Conservation (phyloP, 352 stramenopile genomes). For the Phytophthora podocarpi region DNA sequence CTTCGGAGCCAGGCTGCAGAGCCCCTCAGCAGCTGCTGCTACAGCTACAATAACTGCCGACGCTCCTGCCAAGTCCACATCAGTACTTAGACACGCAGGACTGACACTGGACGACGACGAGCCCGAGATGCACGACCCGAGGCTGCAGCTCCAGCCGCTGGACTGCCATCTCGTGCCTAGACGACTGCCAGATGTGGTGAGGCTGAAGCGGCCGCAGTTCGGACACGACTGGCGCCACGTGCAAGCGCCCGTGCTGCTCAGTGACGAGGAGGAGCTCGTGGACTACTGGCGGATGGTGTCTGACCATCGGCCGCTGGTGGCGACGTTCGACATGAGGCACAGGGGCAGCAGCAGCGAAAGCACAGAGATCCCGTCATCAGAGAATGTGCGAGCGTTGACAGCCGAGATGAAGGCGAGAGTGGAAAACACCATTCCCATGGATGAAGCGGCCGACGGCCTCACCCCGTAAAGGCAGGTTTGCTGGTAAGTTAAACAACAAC, state of each 20-base stretch:
- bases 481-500: slow-evolving; percentile 37
- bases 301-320: slow-evolving; percentile 72
- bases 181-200: slow-evolving; percentile 60
- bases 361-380: slow-evolving; percentile 14
- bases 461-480: slow-evolving; percentile 28
- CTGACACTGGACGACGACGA: slow-evolving; percentile 5
- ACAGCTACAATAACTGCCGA: too few species aligned
- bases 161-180: slow-evolving; percentile 69
- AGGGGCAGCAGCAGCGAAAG: slow-evolving; percentile 1
- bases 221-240: slow-evolving; percentile 70
- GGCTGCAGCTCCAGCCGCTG: slow-evolving; percentile 60
- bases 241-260: slow-evolving; percentile 43
- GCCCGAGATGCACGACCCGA: neutral
- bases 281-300: slow-evolving; percentile 88
- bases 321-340: slow-evolving; percentile 60
- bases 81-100: neutral
- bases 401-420: slow-evolving; percentile 31
- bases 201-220: slow-evolving; percentile 81
- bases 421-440: slow-evolving; percentile 16
- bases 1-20: slow-evolving; percentile 64
- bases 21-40: neutral
- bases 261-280: slow-evolving; percentile 66
- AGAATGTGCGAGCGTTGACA: slow-evolving; percentile 22
- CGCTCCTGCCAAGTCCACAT: neutral
- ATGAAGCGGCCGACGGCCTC: slow-evolving; percentile 34